Evolutionary conservation across 1,284 basidiomycete species (phyloP), one percentile per base, ranked within the genome.

Genomic region (Cutaneotrichosporon dermatis): DNA sequence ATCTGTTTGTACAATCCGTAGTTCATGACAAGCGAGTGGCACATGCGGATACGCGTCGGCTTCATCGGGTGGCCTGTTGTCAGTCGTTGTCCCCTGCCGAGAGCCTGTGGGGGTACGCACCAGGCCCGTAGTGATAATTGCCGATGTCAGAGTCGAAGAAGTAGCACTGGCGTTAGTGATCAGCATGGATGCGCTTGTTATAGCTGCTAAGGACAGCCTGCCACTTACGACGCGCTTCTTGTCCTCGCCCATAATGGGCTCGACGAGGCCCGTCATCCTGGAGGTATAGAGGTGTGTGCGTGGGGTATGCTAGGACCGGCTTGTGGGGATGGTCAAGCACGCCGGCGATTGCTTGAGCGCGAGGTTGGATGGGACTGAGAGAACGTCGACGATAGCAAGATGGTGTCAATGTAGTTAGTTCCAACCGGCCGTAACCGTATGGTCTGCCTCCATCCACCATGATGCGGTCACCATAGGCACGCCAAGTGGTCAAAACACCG

Each of bases 1-100:
- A 95, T 95, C 78, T 92, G 91, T 80, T n/a, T 93, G 81, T 95
- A 95, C 13, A 95, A 79, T n/a, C 94, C 94, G 75, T 98, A 99
- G 81, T 99, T 99, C 96, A 99, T 99, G 58, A 99, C 95, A 42
- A 99, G 84, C 8, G 93, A 95, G 79, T 99, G 96, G 74, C 94
- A 97, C 96, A 99, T 99, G 68, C 95, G 88, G 81, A 99, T 97
- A 25, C 95, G 84, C 25, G 92, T 94, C 10, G 94, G 93, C 77
- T 97, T 96, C 92, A 96, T 96, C n/a, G 77, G 79, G 61, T 81
- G 78, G 6, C 75, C 77, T 70, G 51, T 5, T 48, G 43, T 46
- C n/a, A 50, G 51, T n/a, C 33, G 39, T 37, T n/a, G 35, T 13
- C 48, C 41, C 34, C 42, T n/a, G 16, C 45, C 77, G 86, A 73